Conservation (phyloP, 2,329 filamentous ascomycete genomes). For the Xylariaceae sp. region DNA sequence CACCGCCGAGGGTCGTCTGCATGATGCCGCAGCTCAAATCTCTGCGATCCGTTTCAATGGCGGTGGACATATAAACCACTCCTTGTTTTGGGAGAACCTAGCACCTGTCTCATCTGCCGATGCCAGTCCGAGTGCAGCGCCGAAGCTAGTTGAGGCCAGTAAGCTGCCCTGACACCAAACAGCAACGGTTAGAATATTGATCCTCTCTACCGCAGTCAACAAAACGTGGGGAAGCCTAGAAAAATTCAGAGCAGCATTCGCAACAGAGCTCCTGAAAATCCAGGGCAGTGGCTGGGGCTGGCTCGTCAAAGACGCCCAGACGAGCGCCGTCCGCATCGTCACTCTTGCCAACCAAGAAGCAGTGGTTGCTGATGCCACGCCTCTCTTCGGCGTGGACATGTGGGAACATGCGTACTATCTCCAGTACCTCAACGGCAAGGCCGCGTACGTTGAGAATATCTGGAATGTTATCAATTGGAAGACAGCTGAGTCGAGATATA, state of each 20-base stretch:
- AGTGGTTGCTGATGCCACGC: slow-evolving; percentile 58
- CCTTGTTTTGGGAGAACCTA: slow-evolving; percentile 86
- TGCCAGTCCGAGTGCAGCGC: slow-evolving; percentile 52
- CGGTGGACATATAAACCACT: slow-evolving; percentile 90
- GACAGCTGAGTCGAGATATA: slow-evolving; percentile 60
- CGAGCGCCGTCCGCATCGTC: slow-evolving; percentile 63
- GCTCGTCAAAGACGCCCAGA: slow-evolving; percentile 64
- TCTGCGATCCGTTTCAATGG: slow-evolving; percentile 79
- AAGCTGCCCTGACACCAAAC: too few species aligned
- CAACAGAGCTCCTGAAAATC: slow-evolving; percentile 61
- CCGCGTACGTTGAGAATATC: slow-evolving; percentile 69
- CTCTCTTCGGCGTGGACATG: slow-evolving; percentile 78
- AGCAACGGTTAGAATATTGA: too few species aligned
- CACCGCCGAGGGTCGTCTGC: slow-evolving; percentile 48
- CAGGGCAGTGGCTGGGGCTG: slow-evolving; percentile 89
- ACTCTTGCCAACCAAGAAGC: slow-evolving; percentile 88
- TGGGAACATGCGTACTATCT: slow-evolving; percentile 94
- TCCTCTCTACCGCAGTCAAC: slow-evolving; percentile 39
- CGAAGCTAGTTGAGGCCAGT: slow-evolving; percentile 51
- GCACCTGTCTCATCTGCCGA: slow-evolving; percentile 56
- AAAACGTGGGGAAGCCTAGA: slow-evolving; percentile 66
- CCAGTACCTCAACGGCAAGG: slow-evolving; percentile 75
- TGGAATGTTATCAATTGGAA: slow-evolving; percentile 80
- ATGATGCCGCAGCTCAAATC: slow-evolving; percentile 62
- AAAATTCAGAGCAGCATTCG: slow-evolving; percentile 63